Evolutionary conservation across 306 rosid genomes (phyloP).

Genomic region (Medicago truncatula): DNA sequence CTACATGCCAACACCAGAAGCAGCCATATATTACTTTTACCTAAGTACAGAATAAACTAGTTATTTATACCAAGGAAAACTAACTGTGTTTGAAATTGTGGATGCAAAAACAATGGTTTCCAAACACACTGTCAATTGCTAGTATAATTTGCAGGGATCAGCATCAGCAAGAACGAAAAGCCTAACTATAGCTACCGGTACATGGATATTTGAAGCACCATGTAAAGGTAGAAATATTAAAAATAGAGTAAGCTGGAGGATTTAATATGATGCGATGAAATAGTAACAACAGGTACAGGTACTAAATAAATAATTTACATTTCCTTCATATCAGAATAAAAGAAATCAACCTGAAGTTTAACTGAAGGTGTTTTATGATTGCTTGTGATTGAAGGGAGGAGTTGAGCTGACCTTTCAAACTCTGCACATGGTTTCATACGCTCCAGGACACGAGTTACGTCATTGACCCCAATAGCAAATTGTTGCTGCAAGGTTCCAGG

Average conservation of each 20-base stretch:
- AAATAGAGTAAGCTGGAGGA: background rate
- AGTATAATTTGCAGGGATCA: constrained; percentile 13
- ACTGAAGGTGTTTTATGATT: constrained; percentile 46
- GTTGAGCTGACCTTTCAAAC: constrained; percentile 37
- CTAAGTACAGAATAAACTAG: background rate
- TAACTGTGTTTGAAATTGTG: constrained; percentile 16
- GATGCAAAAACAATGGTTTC: background rate
- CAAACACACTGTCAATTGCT: background rate
- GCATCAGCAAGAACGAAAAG: constrained; percentile 14
- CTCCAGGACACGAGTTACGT: constrained; percentile 81
- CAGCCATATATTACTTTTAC: background rate
- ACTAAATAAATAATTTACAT: background rate
- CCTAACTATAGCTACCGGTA: background rate
- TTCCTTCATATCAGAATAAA: constrained; percentile 13
- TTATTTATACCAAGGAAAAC: background rate
- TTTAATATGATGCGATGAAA: constrained; percentile 15
- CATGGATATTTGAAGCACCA: background rate
- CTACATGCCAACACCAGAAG: background rate
- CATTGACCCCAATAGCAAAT: constrained; percentile 84
- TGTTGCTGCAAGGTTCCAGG: constrained; percentile 62
- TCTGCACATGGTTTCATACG: constrained; percentile 65
- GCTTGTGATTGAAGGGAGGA: constrained; percentile 29
- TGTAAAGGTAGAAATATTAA: background rate
- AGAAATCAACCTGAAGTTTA: constrained; percentile 63
- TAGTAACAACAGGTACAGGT: constrained; percentile 6